phyloP scores from a whole-genome alignment of 768 basidiomycete genomes.

The Saitozyma sp. region DNA sequence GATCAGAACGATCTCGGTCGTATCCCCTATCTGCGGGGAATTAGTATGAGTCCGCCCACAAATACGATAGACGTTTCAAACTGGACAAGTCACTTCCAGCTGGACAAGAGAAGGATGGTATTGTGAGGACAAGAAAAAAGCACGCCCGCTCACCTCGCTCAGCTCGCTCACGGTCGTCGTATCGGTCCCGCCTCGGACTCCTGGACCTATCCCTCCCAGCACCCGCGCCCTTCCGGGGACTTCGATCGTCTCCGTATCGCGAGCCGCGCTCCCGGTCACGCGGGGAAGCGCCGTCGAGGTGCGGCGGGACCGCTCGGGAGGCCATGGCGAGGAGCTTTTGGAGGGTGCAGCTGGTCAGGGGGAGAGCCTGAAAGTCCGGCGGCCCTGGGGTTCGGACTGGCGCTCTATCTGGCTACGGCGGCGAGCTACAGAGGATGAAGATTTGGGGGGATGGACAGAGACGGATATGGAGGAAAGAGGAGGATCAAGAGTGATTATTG shows the following conservation, averaged over 20 bases:
- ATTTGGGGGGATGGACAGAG: too few species aligned
- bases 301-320: too few species aligned
- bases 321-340: conserved; percentile 1
- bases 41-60: not conserved
- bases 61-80: not conserved
- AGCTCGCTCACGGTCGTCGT: not conserved
- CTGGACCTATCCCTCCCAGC: not conserved
- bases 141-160: not conserved
- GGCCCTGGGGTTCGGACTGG: too few species aligned
- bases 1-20: conserved; percentile 1
- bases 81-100: not conserved
- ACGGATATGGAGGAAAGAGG: too few species aligned
- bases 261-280: conserved; percentile 12
- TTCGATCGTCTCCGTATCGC: conserved; percentile 6
- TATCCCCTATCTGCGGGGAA: conserved; percentile 11
- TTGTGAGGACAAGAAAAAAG: not conserved
- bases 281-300: not conserved
- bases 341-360: not conserved
- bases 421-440: not conserved
- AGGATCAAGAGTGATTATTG: too few species aligned
- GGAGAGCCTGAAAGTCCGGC: too few species aligned
- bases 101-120: not conserved
- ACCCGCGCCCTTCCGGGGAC: not conserved
- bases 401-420: not conserved
- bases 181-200: not conserved